phyloP scores from a whole-genome alignment of 2,329 filamentous ascomycete genomes.

The Phyllachora maydis region DNA sequence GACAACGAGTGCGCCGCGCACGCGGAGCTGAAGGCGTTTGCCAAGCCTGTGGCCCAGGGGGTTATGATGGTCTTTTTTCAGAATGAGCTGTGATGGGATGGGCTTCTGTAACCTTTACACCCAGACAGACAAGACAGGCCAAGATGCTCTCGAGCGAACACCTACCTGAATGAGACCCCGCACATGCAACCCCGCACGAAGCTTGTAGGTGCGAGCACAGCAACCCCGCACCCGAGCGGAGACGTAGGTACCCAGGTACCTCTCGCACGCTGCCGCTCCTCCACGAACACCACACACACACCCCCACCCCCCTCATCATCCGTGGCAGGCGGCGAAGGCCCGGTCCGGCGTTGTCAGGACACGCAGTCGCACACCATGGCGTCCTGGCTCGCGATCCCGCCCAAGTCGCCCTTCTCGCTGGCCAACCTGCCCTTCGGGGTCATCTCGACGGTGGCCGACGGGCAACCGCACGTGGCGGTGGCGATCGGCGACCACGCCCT shows the following conservation, averaged over 20 bases:
- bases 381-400: slow-evolving; percentile 12
- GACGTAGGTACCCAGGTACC: too few species aligned
- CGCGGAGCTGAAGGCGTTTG: slow-evolving; percentile 10
- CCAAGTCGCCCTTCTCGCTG: slow-evolving; percentile 40
- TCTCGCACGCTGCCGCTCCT: too few species aligned
- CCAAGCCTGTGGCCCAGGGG: slow-evolving; percentile 11
- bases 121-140: too few species aligned
- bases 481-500: slow-evolving; percentile 55
- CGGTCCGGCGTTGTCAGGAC: background rate
- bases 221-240: too few species aligned
- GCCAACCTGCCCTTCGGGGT: slow-evolving; percentile 72
- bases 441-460: slow-evolving; percentile 40
- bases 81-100: slow-evolving; percentile 6
- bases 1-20: slow-evolving; percentile 21
- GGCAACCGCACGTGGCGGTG: slow-evolving; percentile 40
- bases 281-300: too few species aligned
- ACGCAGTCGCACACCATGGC: slow-evolving; percentile 1
- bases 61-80: slow-evolving; percentile 32
- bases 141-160: too few species aligned
- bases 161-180: too few species aligned
- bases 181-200: too few species aligned
- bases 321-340: too few species aligned
- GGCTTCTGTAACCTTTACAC: too few species aligned
- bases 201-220: too few species aligned
- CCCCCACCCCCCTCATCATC: too few species aligned